These are phyloP conservation scores for Aeminium ludgeri DNA, from an alignment of 495 filamentous ascomycete species.

Conservation along the genomic window DNA sequence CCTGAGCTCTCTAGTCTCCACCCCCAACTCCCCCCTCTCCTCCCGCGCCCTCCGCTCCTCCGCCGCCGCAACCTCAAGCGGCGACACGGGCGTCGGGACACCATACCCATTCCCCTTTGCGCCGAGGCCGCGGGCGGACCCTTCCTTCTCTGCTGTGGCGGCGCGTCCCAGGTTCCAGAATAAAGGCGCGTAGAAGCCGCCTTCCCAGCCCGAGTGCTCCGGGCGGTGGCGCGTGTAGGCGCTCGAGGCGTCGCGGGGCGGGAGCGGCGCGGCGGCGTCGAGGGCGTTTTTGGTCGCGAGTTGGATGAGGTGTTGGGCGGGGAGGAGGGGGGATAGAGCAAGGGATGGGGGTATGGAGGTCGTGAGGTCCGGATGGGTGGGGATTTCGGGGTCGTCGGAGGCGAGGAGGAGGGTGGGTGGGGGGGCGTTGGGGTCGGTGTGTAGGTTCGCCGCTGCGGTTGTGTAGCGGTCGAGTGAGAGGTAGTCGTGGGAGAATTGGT, in stretches of 20 bases:
- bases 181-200: slow-evolving; percentile 52
- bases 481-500: slow-evolving; percentile 48
- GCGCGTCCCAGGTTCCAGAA: slow-evolving; percentile 46
- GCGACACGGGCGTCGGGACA: no score
- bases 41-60: no score
- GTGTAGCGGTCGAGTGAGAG: slow-evolving; percentile 47
- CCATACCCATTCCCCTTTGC: not conserved
- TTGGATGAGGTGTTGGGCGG: slow-evolving; percentile 48
- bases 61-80: no score
- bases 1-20: slow-evolving; percentile 38
- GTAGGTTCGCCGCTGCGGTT: slow-evolving; percentile 25
- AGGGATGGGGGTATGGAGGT: slow-evolving; percentile 8
- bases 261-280: slow-evolving; percentile 16
- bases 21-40: slow-evolving; percentile 28
- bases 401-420: slow-evolving; percentile 34
- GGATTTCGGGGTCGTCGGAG: slow-evolving; percentile 56
- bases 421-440: not conserved
- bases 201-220: slow-evolving; percentile 55
- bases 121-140: not conserved
- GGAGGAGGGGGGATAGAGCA: no score
- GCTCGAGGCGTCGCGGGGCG: slow-evolving; percentile 22
- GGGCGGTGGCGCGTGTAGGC: slow-evolving; percentile 42
- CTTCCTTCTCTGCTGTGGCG: not conserved
- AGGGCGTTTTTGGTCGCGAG: slow-evolving; percentile 41
- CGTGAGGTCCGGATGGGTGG: slow-evolving; percentile 37